phyloP scores from a whole-genome alignment of 2,329 filamentous ascomycete genomes.

The Paecilomyces fulvus region DNA sequence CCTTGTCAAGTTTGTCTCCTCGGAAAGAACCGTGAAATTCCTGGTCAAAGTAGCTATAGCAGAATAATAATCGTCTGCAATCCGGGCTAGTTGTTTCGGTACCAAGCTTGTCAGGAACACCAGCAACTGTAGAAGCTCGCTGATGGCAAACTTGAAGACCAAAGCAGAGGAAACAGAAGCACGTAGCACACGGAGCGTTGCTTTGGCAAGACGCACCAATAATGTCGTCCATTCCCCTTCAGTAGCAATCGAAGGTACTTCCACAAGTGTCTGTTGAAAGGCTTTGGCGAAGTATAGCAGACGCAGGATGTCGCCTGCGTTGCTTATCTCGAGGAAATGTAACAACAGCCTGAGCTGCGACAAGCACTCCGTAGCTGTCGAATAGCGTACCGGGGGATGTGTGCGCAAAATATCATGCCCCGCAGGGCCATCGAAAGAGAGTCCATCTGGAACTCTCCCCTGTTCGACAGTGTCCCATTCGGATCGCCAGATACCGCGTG shows the following conservation, averaged over 20 bases:
- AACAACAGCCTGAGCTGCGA: constrained; percentile 57
- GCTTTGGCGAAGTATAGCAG: constrained; percentile 37
- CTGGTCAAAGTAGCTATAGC: constrained; percentile 29
- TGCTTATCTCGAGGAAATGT: constrained; percentile 53
- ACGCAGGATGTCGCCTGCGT: constrained; percentile 30
- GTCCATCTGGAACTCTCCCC: constrained; percentile 22
- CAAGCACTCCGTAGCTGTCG: constrained; percentile 31
- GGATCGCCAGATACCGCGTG: constrained; percentile 50
- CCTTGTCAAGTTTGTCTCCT: constrained; percentile 14
- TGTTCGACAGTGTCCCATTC: constrained; percentile 56
- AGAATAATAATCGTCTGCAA: constrained; percentile 31
- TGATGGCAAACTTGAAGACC: constrained; percentile 15
- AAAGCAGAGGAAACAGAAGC: constrained; percentile 13
- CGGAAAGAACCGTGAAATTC: constrained; percentile 12
- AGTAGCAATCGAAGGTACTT: constrained; percentile 27
- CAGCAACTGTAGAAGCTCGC: constrained; percentile 26
- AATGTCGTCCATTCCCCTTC: constrained; percentile 34
- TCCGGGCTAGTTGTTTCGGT: constrained; percentile 31
- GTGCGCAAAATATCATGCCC: constrained; percentile 38
- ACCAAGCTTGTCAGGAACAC: constrained; percentile 30
- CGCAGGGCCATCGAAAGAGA: constrained; percentile 25
- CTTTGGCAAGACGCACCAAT: constrained; percentile 28
- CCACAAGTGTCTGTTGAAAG: constrained; percentile 31
- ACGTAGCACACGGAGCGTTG: constrained; percentile 26
- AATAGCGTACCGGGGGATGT: constrained; percentile 34